These are phyloP conservation scores for Kalaharituber pfeilii DNA, from an alignment of 2,329 filamentous ascomycete species.

Conservation along the genomic window DNA sequence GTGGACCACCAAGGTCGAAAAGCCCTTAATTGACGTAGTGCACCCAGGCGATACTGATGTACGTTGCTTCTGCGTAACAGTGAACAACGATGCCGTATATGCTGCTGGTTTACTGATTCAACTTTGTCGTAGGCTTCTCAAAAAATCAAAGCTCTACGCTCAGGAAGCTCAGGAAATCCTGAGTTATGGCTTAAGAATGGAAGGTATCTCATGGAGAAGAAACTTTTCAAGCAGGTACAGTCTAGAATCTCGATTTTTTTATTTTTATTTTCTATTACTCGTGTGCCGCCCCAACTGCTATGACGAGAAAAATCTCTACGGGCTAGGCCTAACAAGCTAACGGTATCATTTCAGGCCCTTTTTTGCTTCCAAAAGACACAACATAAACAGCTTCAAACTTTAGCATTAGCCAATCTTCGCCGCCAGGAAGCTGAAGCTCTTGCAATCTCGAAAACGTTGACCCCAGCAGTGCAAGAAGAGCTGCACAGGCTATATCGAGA, in stretches of 20 bases:
- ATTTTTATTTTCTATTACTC: neutral
- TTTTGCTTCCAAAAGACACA: neutral
- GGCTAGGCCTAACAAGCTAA: neutral
- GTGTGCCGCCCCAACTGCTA: neutral
- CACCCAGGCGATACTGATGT: conserved; percentile 1
- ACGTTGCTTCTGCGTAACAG: neutral
- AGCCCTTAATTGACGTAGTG: conserved; percentile 5
- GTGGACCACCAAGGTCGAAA: conserved; percentile 1
- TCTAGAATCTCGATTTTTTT: neutral
- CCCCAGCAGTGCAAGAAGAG: neutral
- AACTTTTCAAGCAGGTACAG: conserved; percentile 8
- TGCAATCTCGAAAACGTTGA: neutral
- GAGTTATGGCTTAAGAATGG: conserved; percentile 9
- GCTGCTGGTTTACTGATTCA: too few species aligned
- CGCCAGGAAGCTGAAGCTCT: neutral
- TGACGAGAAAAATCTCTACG: neutral
- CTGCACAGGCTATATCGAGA: neutral
- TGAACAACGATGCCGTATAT: neutral
- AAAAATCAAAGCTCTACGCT: conserved; percentile 7
- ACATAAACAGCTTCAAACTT: neutral
- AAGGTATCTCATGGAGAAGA: conserved; percentile 6
- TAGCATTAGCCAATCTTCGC: neutral
- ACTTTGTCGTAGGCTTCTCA: conserved; percentile 3
- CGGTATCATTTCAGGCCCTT: neutral
- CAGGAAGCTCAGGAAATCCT: conserved; percentile 4